These are phyloP conservation scores for Sporothrix brunneoviolacea DNA, from an alignment of 2,329 filamentous ascomycete species.

Conservation along the genomic window DNA sequence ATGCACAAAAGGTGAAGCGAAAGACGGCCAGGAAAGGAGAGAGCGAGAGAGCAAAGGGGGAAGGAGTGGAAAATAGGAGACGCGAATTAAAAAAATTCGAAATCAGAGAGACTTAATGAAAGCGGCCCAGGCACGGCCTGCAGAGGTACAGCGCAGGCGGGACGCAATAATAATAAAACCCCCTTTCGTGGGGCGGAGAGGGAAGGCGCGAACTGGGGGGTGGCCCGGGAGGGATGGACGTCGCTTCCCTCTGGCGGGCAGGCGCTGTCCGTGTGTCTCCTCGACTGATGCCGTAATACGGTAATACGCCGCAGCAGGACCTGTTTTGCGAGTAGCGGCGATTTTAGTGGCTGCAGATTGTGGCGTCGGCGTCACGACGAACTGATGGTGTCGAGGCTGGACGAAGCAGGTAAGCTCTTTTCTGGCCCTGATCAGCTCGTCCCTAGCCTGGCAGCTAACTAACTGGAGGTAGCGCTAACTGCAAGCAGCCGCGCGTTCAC, in stretches of 20 bases:
- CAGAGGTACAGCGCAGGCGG: neutral
- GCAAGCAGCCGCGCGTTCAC: conserved; percentile 10
- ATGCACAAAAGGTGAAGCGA: conserved; percentile 1
- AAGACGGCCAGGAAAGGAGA: neutral
- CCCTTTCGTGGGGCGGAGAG: conserved; percentile 14
- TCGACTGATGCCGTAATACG: too few species aligned
- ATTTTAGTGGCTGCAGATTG: conserved; percentile 1
- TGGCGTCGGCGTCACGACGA: neutral
- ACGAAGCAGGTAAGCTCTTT: too few species aligned
- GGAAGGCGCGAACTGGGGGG: conserved; percentile 8
- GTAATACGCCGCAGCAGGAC: too few species aligned
- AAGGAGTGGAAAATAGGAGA: conserved; percentile 8
- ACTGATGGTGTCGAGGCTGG: neutral
- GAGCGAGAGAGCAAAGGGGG: neutral
- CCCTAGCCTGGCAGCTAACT: too few species aligned
- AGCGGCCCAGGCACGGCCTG: neutral
- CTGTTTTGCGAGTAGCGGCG: conserved; percentile 1
- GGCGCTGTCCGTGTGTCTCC: neutral
- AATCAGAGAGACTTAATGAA: neutral
- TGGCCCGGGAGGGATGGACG: conserved; percentile 1
- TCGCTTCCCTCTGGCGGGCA: neutral
- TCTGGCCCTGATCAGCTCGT: too few species aligned
- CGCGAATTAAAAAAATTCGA: conserved; percentile 9
- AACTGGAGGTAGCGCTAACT: too few species aligned
- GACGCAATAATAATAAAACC: neutral